phyloP scores from a whole-genome alignment of 495 filamentous ascomycete species.

The Penicillium robsamsonii region DNA sequence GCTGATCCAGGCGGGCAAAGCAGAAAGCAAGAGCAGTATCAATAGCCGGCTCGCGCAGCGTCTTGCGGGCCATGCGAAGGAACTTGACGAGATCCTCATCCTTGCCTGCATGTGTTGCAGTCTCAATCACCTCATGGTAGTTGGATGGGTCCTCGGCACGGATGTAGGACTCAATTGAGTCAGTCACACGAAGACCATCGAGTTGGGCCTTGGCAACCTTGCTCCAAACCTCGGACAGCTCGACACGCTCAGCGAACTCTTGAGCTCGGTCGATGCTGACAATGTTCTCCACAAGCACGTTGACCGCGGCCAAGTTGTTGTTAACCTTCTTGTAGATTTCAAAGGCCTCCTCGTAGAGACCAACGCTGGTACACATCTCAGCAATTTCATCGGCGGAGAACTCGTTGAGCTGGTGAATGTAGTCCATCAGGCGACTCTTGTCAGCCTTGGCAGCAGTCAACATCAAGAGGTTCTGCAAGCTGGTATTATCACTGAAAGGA shows the following conservation, averaged over 20 bases:
- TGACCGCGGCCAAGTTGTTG: slow-evolving; percentile 80
- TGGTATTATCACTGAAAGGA: slow-evolving; percentile 94
- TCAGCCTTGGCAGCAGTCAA: slow-evolving; percentile 96
- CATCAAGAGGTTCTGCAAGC: slow-evolving; percentile 94
- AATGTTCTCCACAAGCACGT: slow-evolving; percentile 93
- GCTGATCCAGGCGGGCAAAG: slow-evolving; percentile 86
- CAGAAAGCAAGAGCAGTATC: slow-evolving; percentile 93
- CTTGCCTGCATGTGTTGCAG: slow-evolving; percentile 92
- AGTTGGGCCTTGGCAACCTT: slow-evolving; percentile 97
- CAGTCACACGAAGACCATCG: slow-evolving; percentile 88
- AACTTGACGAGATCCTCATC: slow-evolving; percentile 97
- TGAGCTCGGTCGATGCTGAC: slow-evolving; percentile 98
- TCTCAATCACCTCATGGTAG: slow-evolving; percentile 93
- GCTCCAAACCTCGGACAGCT: slow-evolving; percentile 98
- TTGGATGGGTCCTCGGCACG: slow-evolving; percentile 90
- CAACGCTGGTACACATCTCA: slow-evolving; percentile 87
- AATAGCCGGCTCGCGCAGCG: slow-evolving; percentile 87
- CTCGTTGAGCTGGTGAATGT: slow-evolving; percentile 84
- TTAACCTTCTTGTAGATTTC: slow-evolving; percentile 98
- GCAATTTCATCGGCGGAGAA: slow-evolving; percentile 94
- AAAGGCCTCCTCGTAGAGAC: slow-evolving; percentile 95
- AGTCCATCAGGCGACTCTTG: slow-evolving; percentile 92
- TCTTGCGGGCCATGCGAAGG: slow-evolving; percentile 95
- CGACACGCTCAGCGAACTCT: slow-evolving; percentile 93
- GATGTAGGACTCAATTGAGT: slow-evolving; percentile 96